Evolutionary conservation across 257 asterid genomes (phyloP).

Genomic region (Solanum tarapatanum): DNA sequence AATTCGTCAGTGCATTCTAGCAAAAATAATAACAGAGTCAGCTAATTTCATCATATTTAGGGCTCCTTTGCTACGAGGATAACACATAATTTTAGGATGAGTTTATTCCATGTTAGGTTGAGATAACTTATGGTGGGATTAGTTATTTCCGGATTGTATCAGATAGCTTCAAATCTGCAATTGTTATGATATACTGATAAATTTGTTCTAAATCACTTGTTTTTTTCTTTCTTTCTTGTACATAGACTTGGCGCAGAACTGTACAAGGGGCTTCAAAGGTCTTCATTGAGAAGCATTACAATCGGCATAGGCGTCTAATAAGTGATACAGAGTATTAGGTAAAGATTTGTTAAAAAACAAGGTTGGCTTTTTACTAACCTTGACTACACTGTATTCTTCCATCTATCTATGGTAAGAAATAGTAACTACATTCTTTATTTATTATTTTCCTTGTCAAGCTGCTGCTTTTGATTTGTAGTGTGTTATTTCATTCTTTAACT

Average conservation of each 20-base stretch:
- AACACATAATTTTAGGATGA: neutral
- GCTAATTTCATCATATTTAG: neutral
- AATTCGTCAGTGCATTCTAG: neutral
- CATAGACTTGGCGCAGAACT: slow-evolving; percentile 71
- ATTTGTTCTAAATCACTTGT: neutral
- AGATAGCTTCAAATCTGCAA: neutral
- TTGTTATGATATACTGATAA: neutral
- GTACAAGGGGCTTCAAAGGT: slow-evolving; percentile 75
- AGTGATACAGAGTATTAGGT: slow-evolving; percentile 30
- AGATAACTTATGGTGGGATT: no score
- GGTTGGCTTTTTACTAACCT: neutral
- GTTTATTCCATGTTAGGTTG: neutral
- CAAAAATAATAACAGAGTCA: neutral
- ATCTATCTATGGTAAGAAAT: neutral
- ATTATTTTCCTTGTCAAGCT: neutral
- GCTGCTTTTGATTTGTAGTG: neutral
- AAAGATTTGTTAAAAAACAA: neutral
- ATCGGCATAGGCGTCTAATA: slow-evolving; percentile 59
- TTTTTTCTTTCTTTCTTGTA: neutral
- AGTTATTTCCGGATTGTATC: no score
- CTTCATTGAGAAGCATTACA: slow-evolving; percentile 74
- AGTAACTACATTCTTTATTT: neutral
- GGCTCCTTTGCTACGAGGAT: neutral
- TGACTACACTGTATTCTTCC: neutral
- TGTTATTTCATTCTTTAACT: neutral